phyloP scores from a whole-genome alignment of 2,329 filamentous ascomycete species.

The Monosporascus sp. region DNA sequence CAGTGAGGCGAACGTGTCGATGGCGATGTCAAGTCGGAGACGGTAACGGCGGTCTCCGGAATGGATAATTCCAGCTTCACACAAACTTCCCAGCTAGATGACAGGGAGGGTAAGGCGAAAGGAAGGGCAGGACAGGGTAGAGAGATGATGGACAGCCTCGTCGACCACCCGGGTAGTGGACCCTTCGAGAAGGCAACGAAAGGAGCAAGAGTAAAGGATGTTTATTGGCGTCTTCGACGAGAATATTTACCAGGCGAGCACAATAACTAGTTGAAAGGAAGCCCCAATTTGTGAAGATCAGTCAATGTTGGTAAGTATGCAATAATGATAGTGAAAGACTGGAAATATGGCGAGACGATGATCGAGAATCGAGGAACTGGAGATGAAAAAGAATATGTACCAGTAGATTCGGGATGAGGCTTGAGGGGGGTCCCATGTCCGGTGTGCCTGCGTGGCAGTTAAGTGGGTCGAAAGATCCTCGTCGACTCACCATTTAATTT shows the following conservation, averaged over 20 bases:
- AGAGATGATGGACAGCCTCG: conserved; percentile 10
- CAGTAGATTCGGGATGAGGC: neutral
- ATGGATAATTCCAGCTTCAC: neutral
- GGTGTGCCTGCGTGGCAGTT: neutral
- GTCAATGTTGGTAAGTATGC: conserved; percentile 3
- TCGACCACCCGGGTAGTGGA: conserved; percentile 4
- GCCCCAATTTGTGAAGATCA: conserved; percentile 12
- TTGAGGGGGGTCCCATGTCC: neutral
- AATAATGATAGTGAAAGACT: conserved; percentile 12
- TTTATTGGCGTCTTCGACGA: conserved; percentile 11
- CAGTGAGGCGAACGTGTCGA: conserved; percentile 10
- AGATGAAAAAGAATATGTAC: neutral
- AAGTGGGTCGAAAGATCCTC: neutral
- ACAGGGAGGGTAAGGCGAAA: neutral
- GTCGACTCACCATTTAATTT: neutral
- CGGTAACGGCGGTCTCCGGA: too few species aligned
- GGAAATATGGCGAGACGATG: neutral
- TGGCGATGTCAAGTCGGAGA: neutral
- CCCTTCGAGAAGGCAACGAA: conserved; percentile 5
- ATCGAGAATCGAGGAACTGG: neutral
- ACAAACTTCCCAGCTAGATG: neutral
- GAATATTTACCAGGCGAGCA: conserved; percentile 10
- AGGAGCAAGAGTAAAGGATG: conserved; percentile 15
- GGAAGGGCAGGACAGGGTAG: neutral
- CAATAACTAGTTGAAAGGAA: conserved; percentile 13